Conservation (phyloP, 2,329 filamentous ascomycete species). For the Aspergillus quadricinctus region DNA sequence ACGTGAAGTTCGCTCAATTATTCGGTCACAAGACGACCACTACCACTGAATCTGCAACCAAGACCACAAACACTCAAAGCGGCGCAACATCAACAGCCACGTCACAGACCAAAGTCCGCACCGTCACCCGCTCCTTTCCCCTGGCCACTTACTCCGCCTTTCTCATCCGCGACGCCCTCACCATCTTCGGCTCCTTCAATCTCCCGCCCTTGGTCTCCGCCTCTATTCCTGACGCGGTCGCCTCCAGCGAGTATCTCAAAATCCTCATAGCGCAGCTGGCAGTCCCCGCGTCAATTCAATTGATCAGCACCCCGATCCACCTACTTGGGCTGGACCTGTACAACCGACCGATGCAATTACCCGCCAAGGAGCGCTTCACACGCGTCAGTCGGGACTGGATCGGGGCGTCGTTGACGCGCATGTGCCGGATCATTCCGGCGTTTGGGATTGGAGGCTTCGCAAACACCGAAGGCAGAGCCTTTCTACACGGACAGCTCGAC, state of each 20-base stretch:
- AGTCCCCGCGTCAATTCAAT: conserved; percentile 71
- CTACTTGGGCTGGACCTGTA: conserved; percentile 80
- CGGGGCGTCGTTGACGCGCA: conserved; percentile 66
- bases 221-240: conserved; percentile 67
- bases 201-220: conserved; percentile 31
- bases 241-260: conserved; percentile 73
- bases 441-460: conserved; percentile 85
- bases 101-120: conserved; percentile 17
- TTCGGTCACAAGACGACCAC: conserved; percentile 46
- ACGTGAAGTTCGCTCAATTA: conserved; percentile 74
- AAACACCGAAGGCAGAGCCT: conserved; percentile 51
- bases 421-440: conserved; percentile 79
- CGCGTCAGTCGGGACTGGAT: conserved; percentile 70
- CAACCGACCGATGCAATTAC: conserved; percentile 54
- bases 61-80: conserved; percentile 2
- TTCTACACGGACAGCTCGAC: conserved; percentile 25
- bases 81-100: conserved; percentile 3
- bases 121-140: conserved; percentile 41
- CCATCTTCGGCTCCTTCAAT: conserved; percentile 59
- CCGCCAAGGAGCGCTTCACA: conserved; percentile 54
- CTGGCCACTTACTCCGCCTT: conserved; percentile 57
- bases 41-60: conserved; percentile 4
- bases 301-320: conserved; percentile 77
- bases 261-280: conserved; percentile 80
- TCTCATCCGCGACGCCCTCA: conserved; percentile 73